A percentile compares a stretch with the other conserved stretches of the same genome.
phyloP scores from a whole-genome alignment of 202 grass and related monocot genomes.

The Schoenoplectus tabernaemontani region DNA sequence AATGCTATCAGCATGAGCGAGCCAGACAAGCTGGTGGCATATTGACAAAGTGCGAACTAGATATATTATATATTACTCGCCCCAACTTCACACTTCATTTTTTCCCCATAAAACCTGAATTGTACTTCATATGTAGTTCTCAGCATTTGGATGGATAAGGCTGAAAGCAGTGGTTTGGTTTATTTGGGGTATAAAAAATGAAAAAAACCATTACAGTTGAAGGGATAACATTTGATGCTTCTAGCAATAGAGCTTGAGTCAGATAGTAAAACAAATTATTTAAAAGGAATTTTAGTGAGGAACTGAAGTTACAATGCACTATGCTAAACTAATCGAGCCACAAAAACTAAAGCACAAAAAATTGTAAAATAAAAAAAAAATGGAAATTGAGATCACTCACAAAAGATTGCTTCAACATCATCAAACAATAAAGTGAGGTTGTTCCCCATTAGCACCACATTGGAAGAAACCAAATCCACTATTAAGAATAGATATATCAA shows the following conservation, averaged over 20 bases:
- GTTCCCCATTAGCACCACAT: slow-evolving; percentile 20
- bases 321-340: not conserved
- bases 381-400: slow-evolving; percentile 38
- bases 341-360: not conserved
- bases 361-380: not conserved
- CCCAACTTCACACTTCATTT: no score
- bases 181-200: not conserved
- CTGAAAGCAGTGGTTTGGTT: not conserved
- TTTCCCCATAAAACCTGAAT: not conserved
- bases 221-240: no score
- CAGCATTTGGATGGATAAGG: not conserved
- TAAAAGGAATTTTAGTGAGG: no score
- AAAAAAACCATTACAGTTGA: not conserved
- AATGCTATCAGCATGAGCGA: not conserved
- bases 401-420: slow-evolving; percentile 50
- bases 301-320: not conserved
- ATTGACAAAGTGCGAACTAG: no score
- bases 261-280: no score
- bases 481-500: not conserved
- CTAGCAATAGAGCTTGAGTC: no score
- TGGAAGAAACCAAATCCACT: slow-evolving; percentile 20
- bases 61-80: no score
- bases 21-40: not conserved
- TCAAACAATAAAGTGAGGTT: slow-evolving; percentile 17
- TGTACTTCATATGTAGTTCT: not conserved